Conservation (phyloP, 768 basidiomycete genomes). For the Kwoniella sp. region DNA sequence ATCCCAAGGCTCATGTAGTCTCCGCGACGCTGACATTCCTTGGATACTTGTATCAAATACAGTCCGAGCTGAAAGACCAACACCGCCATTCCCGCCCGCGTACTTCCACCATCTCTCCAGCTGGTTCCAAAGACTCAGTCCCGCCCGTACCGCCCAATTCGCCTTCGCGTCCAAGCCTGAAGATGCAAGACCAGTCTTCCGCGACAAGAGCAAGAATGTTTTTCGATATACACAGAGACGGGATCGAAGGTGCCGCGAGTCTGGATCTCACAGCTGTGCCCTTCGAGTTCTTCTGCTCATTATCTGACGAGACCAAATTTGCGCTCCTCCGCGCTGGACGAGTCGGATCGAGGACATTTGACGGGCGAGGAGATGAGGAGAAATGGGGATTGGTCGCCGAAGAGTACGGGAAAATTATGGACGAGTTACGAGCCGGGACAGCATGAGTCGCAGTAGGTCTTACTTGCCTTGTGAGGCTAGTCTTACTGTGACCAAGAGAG, state of each 20-base stretch:
- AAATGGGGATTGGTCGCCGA: constrained; percentile 17
- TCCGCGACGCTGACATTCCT: neutral
- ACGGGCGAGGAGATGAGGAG: neutral
- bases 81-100: neutral
- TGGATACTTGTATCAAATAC: too few species aligned
- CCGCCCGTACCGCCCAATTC: neutral
- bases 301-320: constrained; percentile 17
- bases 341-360: neutral
- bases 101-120: neutral
- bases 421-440: constrained; percentile 4
- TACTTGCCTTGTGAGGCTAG: too few species aligned
- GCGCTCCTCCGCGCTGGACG: constrained; percentile 13
- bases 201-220: neutral
- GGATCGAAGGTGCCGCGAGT: constrained; percentile 7
- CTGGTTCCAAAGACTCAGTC: neutral
- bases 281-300: constrained; percentile 7
- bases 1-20: too few species aligned
- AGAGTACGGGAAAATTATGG: constrained; percentile 10
- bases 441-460: too few species aligned
- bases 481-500: too few species aligned
- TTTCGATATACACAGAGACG: constrained; percentile 11
- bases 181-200: neutral
- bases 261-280: constrained; percentile 15
- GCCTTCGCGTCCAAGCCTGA: neutral
- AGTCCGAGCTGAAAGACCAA: neutral